Base-by-base conservation (phyloP, 2,329 filamentous ascomycete genomes). In the Talaromyces pinophilus region DNA sequence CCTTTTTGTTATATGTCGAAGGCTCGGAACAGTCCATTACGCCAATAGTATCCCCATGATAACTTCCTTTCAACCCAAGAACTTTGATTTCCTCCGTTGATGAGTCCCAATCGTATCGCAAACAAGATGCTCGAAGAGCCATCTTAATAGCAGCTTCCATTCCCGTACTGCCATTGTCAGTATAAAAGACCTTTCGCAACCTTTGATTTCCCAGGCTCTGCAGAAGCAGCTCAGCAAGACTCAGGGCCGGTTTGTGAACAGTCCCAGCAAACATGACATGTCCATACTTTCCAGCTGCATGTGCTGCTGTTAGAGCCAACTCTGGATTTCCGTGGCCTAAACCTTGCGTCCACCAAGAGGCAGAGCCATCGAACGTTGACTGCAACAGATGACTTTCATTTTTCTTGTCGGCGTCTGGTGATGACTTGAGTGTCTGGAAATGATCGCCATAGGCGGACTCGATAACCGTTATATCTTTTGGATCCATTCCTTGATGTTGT, bases 341-440 rank as follows among this genome's bases (percentile, higher is more conserved):
- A 1, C 92, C 92, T 77, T 96, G 92, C 0, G 92, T 96, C 92
- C 92, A 96, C 92, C 92, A 96, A 0, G 91, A 94, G 0, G 92
- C 92, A 0, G 92, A 95, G 2, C 90, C 92, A 71, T 96, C 92
- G 64, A 95, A 93, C 0, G 90, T 89, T 0, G 91, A 85, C 55
- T 83, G 84, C 0, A 92, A 78, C 3, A 87, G 73, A 25, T 65
- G 61, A 1, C 69, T 61, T 3, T 70, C 48, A 1, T 70, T 59
- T 73, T 69, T 35, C 17, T 66, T 71, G n/a, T 38, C n/a, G 22
- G 13, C 30, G 15, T 69, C 69, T 1, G 74, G 69, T 19, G 72
- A 73, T 3, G 74, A 69, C n/a, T 73, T 73, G 62, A 81, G 79
- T 0, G 88, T 88, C 73, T 94, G 90, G 76, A 95, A 96, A 73